Conservation (phyloP, 768 basidiomycete genomes). For the Tremella fuciformis region DNA sequence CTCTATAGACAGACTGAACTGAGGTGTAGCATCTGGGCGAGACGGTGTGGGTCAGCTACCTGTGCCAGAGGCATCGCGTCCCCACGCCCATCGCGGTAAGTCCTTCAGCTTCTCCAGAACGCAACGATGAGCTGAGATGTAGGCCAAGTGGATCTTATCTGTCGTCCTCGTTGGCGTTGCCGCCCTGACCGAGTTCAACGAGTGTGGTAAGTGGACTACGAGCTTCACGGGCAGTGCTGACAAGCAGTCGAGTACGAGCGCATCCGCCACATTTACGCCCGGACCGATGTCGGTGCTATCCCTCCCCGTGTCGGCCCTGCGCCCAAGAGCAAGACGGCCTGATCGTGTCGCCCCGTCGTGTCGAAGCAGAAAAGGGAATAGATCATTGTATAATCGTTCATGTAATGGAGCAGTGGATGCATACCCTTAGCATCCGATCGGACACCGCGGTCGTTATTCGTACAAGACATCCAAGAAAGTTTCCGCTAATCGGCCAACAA, state of each 20-base stretch:
- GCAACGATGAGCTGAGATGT: background rate
- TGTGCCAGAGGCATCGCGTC: constrained; percentile 1
- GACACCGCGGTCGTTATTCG: constrained; percentile 34
- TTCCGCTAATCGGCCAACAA: constrained; percentile 74
- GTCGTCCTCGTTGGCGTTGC: constrained; percentile 16
- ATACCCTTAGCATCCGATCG: background rate
- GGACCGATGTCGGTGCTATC: constrained; percentile 30
- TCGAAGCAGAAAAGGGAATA: constrained; percentile 7
- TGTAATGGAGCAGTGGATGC: background rate
- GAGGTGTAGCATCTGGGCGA: constrained; percentile 15
- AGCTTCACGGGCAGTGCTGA: background rate
- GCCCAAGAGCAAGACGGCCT: constrained; percentile 5
- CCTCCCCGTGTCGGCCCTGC: constrained; percentile 17
- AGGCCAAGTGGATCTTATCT: constrained; percentile 32
- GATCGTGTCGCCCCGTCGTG: background rate
- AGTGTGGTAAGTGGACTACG: constrained; percentile 19
- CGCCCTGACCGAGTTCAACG: constrained; percentile 24
- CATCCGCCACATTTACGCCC: constrained; percentile 18
- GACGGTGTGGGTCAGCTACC: background rate
- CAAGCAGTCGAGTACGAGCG: constrained; percentile 30
- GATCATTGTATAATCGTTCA: constrained; percentile 2
- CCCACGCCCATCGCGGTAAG: constrained; percentile 10
- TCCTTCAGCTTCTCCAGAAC: background rate
- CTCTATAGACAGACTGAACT: constrained; percentile 2
- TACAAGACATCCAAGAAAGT: constrained; percentile 78